Conservation (phyloP, 2,329 filamentous ascomycete genomes). For the Fusarium subtropicale region DNA sequence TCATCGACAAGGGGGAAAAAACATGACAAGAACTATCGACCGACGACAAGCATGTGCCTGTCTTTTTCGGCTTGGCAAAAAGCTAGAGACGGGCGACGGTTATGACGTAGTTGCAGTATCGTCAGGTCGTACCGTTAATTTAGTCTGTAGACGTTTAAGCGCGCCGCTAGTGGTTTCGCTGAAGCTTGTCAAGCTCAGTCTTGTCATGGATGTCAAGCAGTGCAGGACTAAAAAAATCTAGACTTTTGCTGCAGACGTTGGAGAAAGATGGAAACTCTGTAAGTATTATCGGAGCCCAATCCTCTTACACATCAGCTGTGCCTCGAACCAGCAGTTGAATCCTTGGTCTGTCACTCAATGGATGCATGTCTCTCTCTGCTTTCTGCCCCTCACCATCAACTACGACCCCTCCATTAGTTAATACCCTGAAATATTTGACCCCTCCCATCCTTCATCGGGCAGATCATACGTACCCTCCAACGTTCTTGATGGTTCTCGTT, state of each 20-base stretch:
- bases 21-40: background rate
- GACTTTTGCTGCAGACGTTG: background rate
- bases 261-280: background rate
- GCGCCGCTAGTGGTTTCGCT: conserved; percentile 19
- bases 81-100: background rate
- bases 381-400: conserved; percentile 18
- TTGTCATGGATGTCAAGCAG: conserved; percentile 5
- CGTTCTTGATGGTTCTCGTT: background rate
- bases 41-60: conserved; percentile 20
- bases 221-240: background rate
- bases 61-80: conserved; percentile 7
- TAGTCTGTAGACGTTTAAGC: background rate
- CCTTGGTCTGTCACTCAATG: conserved; percentile 9
- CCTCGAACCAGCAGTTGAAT: background rate
- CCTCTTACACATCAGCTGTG: background rate
- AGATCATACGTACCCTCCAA: background rate
- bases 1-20: background rate
- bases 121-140: background rate
- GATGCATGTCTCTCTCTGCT: background rate
- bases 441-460: conserved; percentile 3
- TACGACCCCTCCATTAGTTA: conserved; percentile 9
- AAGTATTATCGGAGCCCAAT: background rate
- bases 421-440: conserved; percentile 6
- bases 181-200: background rate
- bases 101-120: conserved; percentile 24